A percentile compares a stretch with the other conserved stretches of the same genome.
These are phyloP conservation scores for Phytophthora citrophthora DNA, from an alignment of 352 stramenopile species.

Conservation along the genomic window DNA sequence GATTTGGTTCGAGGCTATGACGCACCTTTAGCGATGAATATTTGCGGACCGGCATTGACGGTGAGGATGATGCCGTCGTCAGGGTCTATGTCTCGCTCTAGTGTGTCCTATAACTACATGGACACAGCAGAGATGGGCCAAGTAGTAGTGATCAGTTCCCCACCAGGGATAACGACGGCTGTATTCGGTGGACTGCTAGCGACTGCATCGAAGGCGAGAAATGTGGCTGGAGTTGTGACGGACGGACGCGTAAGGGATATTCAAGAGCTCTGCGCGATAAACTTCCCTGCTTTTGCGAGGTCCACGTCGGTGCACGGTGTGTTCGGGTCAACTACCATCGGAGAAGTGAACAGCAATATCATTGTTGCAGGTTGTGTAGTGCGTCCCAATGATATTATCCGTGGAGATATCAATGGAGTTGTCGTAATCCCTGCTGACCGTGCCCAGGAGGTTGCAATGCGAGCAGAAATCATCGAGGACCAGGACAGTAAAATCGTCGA, in stretches of 20 bases:
- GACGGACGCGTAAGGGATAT: constrained; percentile 82
- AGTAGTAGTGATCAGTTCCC: constrained; percentile 81
- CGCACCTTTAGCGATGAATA: constrained; percentile 74
- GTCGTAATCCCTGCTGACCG: constrained; percentile 78
- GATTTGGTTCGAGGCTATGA: constrained; percentile 78
- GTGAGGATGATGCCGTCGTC: constrained; percentile 81
- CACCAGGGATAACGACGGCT: constrained; percentile 54
- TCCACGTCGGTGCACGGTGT: constrained; percentile 80
- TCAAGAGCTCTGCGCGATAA: constrained; percentile 68
- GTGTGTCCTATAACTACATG: constrained; percentile 72
- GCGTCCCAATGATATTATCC: constrained; percentile 81
- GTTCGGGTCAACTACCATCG: constrained; percentile 62
- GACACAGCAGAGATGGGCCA: constrained; percentile 80
- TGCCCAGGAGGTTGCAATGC: constrained; percentile 70
- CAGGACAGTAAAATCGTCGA: constrained; percentile 82
- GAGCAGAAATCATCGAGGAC: constrained; percentile 81
- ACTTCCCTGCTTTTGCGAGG: constrained; percentile 73
- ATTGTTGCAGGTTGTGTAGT: constrained; percentile 80
- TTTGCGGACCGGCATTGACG: constrained; percentile 80
- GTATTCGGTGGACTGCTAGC: constrained; percentile 80
- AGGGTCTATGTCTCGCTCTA: constrained; percentile 26
- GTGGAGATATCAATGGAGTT: constrained; percentile 83
- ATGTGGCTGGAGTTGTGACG: constrained; percentile 69
- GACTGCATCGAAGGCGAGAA: constrained; percentile 71
- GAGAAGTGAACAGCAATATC: constrained; percentile 71